Percentiles rank a stretch among this genome's conserved stretches.
phyloP scores from a whole-genome alignment of 495 filamentous ascomycete species.

The Daldinia loculata region DNA sequence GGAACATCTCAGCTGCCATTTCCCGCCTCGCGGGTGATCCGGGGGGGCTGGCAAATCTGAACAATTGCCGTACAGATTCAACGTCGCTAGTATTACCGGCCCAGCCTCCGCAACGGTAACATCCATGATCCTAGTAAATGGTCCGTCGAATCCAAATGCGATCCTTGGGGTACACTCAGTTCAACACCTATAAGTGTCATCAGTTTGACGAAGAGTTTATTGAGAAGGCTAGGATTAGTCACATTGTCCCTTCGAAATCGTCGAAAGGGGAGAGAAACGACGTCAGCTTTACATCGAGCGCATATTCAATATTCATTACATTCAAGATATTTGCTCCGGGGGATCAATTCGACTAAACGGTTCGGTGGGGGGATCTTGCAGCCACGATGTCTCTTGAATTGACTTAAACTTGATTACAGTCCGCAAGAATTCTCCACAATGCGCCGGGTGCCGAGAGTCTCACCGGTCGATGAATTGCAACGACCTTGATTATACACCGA shows the following conservation, averaged over 20 bases:
- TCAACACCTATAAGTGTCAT: background rate
- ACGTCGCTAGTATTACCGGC: background rate
- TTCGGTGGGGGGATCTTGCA: conserved; percentile 3
- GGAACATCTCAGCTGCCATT: background rate
- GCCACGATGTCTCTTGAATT: conserved; percentile 39
- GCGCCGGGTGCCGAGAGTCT: conserved; percentile 49
- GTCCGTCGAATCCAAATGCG: background rate
- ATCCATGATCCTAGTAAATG: background rate
- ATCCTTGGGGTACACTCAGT: conserved; percentile 39
- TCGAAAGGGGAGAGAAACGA: background rate
- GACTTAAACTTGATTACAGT: conserved; percentile 11
- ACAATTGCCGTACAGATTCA: background rate
- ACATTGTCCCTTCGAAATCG: background rate
- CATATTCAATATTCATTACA: background rate
- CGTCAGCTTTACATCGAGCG: background rate
- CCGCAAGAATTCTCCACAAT: conserved; percentile 55
- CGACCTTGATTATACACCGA: conserved; percentile 58
- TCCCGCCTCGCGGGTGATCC: background rate
- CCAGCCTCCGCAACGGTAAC: background rate
- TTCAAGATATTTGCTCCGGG: background rate
- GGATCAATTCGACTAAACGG: background rate
- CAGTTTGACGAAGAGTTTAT: background rate
- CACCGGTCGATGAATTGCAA: conserved; percentile 60
- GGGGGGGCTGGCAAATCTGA: background rate
- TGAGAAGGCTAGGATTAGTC: background rate